These are phyloP conservation scores for Dictyophora rubrovolvata DNA, from an alignment of 768 basidiomycete genomes.

Conservation along the genomic window DNA sequence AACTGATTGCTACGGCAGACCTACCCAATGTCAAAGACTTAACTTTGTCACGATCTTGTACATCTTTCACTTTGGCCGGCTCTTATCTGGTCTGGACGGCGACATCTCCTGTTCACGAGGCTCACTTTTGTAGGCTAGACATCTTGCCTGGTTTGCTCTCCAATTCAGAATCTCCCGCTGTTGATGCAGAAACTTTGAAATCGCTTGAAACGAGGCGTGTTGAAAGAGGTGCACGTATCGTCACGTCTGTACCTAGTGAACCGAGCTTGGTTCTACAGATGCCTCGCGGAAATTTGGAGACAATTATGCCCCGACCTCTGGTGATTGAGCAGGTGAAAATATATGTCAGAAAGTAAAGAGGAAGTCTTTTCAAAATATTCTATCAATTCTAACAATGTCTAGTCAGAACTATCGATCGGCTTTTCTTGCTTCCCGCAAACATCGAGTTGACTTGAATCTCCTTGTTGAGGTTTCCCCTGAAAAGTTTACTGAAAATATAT, in stretches of 20 bases:
- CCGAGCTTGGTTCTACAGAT: conserved; percentile 94
- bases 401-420: conserved; percentile 79
- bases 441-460: conserved; percentile 83
- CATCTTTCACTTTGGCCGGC: conserved; percentile 4
- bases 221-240: conserved; percentile 84
- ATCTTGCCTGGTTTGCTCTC: conserved; percentile 17
- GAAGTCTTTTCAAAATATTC: not conserved
- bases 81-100: conserved; percentile 8
- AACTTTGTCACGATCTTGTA: conserved; percentile 48
- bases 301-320: conserved; percentile 84
- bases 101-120: conserved; percentile 69
- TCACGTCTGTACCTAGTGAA: conserved; percentile 73
- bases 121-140: conserved; percentile 55
- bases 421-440: conserved; percentile 84
- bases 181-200: conserved; percentile 11
- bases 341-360: conserved; percentile 62
- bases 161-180: not conserved
- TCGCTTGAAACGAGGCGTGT: conserved; percentile 68
- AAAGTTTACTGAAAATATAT: conserved; percentile 50
- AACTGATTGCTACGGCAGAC: conserved; percentile 27
- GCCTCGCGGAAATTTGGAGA: conserved; percentile 96
- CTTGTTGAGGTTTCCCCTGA: conserved; percentile 75
- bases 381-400: not conserved
- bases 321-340: conserved; percentile 76
- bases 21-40: not conserved